Conservation (phyloP, 2,329 filamentous ascomycete genomes). For the Monosporascus sp. region DNA sequence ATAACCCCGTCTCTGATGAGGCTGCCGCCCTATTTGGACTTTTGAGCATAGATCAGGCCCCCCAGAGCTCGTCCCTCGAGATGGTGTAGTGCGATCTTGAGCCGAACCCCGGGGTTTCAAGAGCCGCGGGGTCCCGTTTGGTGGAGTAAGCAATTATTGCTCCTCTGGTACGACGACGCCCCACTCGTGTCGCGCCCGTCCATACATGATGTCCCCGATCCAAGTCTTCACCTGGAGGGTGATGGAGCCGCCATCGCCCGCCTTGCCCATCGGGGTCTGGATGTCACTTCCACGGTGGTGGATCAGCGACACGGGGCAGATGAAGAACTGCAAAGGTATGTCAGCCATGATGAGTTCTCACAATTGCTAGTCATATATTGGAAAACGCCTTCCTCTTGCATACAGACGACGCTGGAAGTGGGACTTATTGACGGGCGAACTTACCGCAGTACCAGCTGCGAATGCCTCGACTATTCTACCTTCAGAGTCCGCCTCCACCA, state of each 20-base stretch:
- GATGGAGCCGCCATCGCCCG: slow-evolving; percentile 48
- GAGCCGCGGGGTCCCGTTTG: neutral
- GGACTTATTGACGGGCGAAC: slow-evolving; percentile 26
- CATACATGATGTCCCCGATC: slow-evolving; percentile 72
- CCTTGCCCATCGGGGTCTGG: slow-evolving; percentile 53
- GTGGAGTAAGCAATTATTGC: slow-evolving; percentile 15
- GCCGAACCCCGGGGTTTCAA: too few relatives aligned
- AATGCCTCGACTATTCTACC: slow-evolving; percentile 81
- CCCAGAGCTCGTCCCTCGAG: too few relatives aligned
- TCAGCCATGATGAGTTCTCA: slow-evolving; percentile 3
- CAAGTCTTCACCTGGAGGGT: slow-evolving; percentile 61
- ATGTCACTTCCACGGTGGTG: slow-evolving; percentile 63
- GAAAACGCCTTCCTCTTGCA: neutral
- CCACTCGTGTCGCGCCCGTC: slow-evolving; percentile 64
- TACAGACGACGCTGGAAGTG: neutral
- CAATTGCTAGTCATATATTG: too few relatives aligned
- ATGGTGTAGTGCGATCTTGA: too few relatives aligned
- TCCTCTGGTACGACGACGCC: slow-evolving; percentile 63
- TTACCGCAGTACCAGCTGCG: slow-evolving; percentile 78
- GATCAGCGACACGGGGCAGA: slow-evolving; percentile 63
- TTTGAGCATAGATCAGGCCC: too few relatives aligned
- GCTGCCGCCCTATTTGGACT: too few relatives aligned
- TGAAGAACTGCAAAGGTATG: slow-evolving; percentile 53
- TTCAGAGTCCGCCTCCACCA: slow-evolving; percentile 67
- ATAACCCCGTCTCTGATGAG: too few relatives aligned